A percentile compares a stretch with the other conserved stretches of the same genome.
Conservation (phyloP, 306 rosid genomes). For the Cucurbita pepo region DNA sequence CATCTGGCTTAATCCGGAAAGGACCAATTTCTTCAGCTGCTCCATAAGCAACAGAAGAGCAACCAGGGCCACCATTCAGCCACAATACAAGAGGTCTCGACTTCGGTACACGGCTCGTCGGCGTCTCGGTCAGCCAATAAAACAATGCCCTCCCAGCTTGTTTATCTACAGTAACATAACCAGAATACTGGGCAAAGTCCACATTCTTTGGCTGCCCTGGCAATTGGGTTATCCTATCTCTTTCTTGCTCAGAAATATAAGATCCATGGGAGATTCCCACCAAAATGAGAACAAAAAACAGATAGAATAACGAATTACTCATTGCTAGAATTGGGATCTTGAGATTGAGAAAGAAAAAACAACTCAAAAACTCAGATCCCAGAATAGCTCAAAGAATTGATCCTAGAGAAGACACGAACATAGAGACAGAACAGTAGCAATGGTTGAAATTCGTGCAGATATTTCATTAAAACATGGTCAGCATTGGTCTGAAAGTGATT, state of each 20-base stretch:
- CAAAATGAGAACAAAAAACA: slow-evolving; percentile 26
- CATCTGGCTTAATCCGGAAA: slow-evolving; percentile 63
- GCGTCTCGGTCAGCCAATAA: slow-evolving; percentile 84
- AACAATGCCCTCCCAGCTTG: slow-evolving; percentile 71
- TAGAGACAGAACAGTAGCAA: background rate
- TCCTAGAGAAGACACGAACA: background rate
- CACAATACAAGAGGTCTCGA: slow-evolving; percentile 85
- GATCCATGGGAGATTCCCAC: slow-evolving; percentile 29
- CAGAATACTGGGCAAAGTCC: slow-evolving; percentile 70
- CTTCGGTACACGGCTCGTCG: slow-evolving; percentile 29
- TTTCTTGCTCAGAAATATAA: slow-evolving; percentile 39
- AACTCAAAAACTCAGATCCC: slow-evolving; percentile 22
- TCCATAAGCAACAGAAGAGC: slow-evolving; percentile 94
- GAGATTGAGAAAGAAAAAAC: background rate
- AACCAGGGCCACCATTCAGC: slow-evolving; percentile 98
- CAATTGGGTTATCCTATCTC: slow-evolving; percentile 45
- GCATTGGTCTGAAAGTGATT: slow-evolving; percentile 21
- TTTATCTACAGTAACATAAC: slow-evolving; percentile 75
- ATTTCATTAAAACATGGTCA: slow-evolving; percentile 8
- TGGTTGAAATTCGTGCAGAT: background rate
- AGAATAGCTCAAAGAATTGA: slow-evolving; percentile 3
- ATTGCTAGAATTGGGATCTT: slow-evolving; percentile 13
- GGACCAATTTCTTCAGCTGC: slow-evolving; percentile 95
- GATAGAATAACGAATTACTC: slow-evolving; percentile 26
- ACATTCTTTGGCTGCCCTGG: slow-evolving; percentile 79